Evolutionary conservation across 768 basidiomycete genomes (phyloP).

Genomic region (Mycena metata): DNA sequence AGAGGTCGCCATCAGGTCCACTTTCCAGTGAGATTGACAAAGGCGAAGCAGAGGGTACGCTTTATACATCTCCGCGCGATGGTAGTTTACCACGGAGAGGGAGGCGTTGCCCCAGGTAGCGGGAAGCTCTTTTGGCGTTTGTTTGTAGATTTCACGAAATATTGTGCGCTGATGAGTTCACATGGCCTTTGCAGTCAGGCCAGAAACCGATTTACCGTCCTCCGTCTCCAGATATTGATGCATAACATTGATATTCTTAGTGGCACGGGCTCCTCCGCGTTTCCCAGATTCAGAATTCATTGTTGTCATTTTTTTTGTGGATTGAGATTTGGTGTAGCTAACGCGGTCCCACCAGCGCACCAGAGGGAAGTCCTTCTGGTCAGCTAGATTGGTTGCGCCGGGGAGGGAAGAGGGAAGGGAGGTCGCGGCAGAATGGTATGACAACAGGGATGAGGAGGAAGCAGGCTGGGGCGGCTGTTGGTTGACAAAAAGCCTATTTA

Average conservation of each 20-base stretch:
- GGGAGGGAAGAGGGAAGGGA: background rate
- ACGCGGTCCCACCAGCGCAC: background rate
- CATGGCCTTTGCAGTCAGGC: background rate
- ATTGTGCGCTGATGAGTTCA: background rate
- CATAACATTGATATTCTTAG: conserved; percentile 13
- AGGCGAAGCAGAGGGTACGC: conserved; percentile 7
- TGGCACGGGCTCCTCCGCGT: background rate
- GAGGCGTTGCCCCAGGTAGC: conserved; percentile 7
- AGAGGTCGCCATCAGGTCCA: background rate
- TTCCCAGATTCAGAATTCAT: background rate
- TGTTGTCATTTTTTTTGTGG: background rate
- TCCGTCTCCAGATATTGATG: background rate
- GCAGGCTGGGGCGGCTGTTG: background rate
- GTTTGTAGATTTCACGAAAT: background rate
- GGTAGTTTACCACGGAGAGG: conserved; percentile 1
- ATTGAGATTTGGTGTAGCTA: background rate
- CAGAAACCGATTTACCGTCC: background rate
- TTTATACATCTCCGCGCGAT: conserved; percentile 12
- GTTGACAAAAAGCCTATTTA: background rate
- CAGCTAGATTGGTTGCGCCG: background rate
- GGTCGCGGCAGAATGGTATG: background rate
- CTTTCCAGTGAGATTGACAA: conserved; percentile 10
- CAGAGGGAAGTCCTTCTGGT: background rate
- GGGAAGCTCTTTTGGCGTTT: background rate
- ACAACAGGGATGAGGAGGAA: background rate